Conservation (phyloP, 108 stramenopile genomes). For the Nitzschia sp. region DNA sequence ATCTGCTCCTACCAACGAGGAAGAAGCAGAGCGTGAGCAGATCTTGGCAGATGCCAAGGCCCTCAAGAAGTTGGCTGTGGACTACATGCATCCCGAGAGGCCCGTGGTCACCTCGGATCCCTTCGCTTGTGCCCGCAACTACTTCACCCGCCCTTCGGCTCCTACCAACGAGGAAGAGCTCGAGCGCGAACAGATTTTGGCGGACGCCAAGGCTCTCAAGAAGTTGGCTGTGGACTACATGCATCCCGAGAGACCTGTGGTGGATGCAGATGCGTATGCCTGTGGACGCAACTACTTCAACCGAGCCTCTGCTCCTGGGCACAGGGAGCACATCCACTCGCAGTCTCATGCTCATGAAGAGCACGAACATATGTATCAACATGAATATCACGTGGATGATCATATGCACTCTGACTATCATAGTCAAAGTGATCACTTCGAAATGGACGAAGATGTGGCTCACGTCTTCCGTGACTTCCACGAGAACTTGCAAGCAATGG, state of each 20-base stretch:
- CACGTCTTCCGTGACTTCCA: slow-evolving; percentile 32
- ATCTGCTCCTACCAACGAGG: slow-evolving; percentile 53
- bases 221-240: slow-evolving; percentile 51
- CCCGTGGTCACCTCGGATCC: slow-evolving; percentile 43
- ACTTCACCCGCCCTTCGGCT: slow-evolving; percentile 67
- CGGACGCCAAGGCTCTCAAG: slow-evolving; percentile 54
- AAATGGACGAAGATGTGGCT: slow-evolving; percentile 49
- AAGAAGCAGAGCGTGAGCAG: slow-evolving; percentile 39
- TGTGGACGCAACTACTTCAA: slow-evolving; percentile 38
- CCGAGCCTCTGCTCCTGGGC: slow-evolving; percentile 31
- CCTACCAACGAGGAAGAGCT: slow-evolving; percentile 28
- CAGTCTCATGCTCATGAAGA: slow-evolving; percentile 14
- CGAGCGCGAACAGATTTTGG: slow-evolving; percentile 44
- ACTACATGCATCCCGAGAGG: slow-evolving; percentile 60
- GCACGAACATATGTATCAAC: slow-evolving; percentile 15
- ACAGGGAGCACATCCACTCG: slow-evolving; percentile 31
- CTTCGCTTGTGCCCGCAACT: slow-evolving; percentile 50
- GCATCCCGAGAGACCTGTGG: slow-evolving; percentile 60
- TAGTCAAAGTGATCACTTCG: slow-evolving; percentile 46
- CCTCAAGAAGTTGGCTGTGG: slow-evolving; percentile 53
- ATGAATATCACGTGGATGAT: slow-evolving; percentile 18
- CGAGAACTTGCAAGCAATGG: slow-evolving; percentile 17
- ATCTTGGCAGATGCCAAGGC: slow-evolving; percentile 48
- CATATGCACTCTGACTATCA: slow-evolving; percentile 19
- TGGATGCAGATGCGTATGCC: slow-evolving; percentile 25